These are phyloP conservation scores for Pythium volutum DNA, from an alignment of 352 stramenopile genomes.

Conservation along the genomic window DNA sequence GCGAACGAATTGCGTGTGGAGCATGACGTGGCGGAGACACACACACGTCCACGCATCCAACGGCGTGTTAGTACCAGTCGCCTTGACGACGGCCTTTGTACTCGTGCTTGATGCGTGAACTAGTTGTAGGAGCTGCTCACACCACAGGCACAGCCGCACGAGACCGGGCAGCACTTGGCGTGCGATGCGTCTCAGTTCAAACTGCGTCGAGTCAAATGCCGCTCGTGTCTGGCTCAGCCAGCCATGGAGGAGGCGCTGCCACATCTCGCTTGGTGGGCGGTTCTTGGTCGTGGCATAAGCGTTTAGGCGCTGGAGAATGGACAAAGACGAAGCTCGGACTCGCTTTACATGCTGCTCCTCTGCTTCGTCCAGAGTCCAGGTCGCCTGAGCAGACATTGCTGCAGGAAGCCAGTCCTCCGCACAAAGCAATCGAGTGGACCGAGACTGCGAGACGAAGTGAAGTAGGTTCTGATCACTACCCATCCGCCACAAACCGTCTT, in stretches of 20 bases:
- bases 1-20: constrained; percentile 6
- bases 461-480: not conserved
- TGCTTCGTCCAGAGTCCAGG: constrained; percentile 38
- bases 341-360: not conserved
- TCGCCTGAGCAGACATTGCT: constrained; percentile 23
- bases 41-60: constrained; percentile 11
- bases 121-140: constrained; percentile 30
- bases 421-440: not conserved
- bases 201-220: constrained; percentile 53
- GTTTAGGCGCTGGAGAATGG: constrained; percentile 11
- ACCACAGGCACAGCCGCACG: constrained; percentile 53
- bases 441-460: not conserved
- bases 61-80: too few species aligned
- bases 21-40: constrained; percentile 7
- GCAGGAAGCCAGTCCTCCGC: not conserved
- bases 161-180: constrained; percentile 54
- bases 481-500: constrained; percentile 20
- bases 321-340: not conserved
- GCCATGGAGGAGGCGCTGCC: constrained; percentile 32
- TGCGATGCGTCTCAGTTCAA: constrained; percentile 65
- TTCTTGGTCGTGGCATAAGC: not conserved
- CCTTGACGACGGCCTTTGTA: not conserved
- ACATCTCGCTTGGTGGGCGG: constrained; percentile 22
- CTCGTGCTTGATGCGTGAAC: not conserved
- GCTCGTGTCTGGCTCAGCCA: constrained; percentile 40